Percentiles rank a stretch among this genome's conserved stretches.
These are phyloP conservation scores for Epichloe elymi DNA, from an alignment of 2,329 filamentous ascomycete genomes.

Conservation along the genomic window DNA sequence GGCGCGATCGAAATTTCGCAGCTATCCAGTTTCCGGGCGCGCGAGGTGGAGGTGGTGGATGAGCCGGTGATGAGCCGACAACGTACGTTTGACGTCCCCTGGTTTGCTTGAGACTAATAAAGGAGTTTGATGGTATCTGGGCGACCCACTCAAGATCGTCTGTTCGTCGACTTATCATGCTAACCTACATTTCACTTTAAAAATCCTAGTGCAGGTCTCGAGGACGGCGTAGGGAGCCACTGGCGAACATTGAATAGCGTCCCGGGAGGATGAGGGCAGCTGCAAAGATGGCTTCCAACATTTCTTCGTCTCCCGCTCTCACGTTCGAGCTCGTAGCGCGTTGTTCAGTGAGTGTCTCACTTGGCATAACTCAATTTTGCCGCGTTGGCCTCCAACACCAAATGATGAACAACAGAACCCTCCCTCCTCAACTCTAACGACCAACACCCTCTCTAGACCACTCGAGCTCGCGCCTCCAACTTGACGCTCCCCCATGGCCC, in stretches of 20 bases:
- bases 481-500: conserved; percentile 83
- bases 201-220: conserved; percentile 3
- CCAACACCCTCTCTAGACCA: conserved; percentile 47
- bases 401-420: neutral
- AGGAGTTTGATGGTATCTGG: neutral
- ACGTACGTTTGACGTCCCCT: neutral
- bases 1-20: conserved; percentile 17
- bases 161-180: neutral
- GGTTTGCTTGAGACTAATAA: no score
- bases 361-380: neutral
- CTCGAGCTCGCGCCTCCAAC: conserved; percentile 80
- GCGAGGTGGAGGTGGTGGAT: conserved; percentile 5
- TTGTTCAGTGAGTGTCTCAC: conserved; percentile 54
- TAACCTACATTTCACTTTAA: conserved; percentile 3
- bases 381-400: neutral
- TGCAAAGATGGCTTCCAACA: conserved; percentile 35
- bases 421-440: neutral
- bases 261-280: conserved; percentile 16
- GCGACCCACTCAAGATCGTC: neutral
- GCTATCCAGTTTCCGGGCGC: neutral
- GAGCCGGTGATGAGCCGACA: conserved; percentile 17
- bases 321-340: conserved; percentile 65
- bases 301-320: conserved; percentile 51
- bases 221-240: neutral
- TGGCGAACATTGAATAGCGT: neutral